Percentiles rank a stretch among this genome's conserved stretches.
phyloP scores from a whole-genome alignment of 768 basidiomycete genomes.

The Suillus plorans region DNA sequence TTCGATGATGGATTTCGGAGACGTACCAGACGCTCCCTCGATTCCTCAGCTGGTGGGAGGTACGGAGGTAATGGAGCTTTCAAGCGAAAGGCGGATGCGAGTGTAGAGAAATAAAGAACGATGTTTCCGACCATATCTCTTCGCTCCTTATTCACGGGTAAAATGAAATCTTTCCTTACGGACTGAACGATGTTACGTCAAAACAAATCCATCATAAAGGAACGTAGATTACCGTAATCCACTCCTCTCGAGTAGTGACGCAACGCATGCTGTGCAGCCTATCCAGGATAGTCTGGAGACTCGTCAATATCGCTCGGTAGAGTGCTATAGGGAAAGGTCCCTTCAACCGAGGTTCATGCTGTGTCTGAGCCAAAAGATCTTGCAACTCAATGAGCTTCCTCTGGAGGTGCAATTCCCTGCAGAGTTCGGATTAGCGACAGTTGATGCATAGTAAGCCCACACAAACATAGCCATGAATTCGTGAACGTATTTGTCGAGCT shows the following conservation, averaged over 20 bases:
- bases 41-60: constrained; percentile 88
- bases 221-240: constrained; percentile 67
- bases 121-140: constrained; percentile 96
- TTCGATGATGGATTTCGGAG: constrained; percentile 2
- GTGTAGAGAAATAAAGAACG: constrained; percentile 81
- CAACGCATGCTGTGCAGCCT: constrained; percentile 94
- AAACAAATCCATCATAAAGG: background rate
- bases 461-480: constrained; percentile 93
- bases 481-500: constrained; percentile 63
- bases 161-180: constrained; percentile 83
- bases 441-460: background rate
- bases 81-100: constrained; percentile 76
- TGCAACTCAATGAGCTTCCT: constrained; percentile 86
- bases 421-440: background rate
- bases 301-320: constrained; percentile 81
- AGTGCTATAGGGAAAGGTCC: constrained; percentile 89
- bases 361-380: constrained; percentile 81
- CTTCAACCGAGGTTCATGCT: constrained; percentile 92
- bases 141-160: constrained; percentile 86
- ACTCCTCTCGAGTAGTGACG: constrained; percentile 95
- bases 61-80: constrained; percentile 96
- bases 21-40: constrained; percentile 74
- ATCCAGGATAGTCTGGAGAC: constrained; percentile 83
- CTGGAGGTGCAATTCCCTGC: constrained; percentile 93
- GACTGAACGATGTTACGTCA: constrained; percentile 42